phyloP scores from a whole-genome alignment of 2,329 filamentous ascomycete species.

The Penicillium sp. region DNA sequence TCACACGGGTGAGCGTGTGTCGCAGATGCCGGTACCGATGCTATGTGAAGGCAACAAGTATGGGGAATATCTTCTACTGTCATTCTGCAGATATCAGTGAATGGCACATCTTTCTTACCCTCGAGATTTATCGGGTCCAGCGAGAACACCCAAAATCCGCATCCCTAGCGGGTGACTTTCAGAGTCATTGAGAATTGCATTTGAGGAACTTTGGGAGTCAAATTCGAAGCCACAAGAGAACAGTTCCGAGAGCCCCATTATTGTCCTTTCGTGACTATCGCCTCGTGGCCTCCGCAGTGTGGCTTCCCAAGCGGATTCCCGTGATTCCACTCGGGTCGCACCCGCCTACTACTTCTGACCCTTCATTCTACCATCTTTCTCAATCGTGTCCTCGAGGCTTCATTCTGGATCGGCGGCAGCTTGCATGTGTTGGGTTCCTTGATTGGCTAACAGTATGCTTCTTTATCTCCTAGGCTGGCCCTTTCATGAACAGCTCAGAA shows the following conservation, averaged over 20 bases:
- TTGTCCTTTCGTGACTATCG: not conserved
- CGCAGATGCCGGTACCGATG: no score
- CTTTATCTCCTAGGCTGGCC: not conserved
- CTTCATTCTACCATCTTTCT: not conserved
- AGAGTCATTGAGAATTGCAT: not conserved
- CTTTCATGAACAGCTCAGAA: not conserved
- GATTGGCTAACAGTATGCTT: not conserved
- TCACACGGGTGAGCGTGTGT: no score
- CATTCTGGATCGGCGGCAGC: not conserved
- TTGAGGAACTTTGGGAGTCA: not conserved
- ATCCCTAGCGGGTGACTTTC: no score
- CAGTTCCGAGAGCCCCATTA: not conserved
- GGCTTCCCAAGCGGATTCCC: not conserved
- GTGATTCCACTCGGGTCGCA: not conserved
- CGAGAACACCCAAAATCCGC: not conserved
- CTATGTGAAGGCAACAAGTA: no score
- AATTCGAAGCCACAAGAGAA: not conserved
- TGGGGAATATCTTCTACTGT: no score
- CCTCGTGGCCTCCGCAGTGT: no score
- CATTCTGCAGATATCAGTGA: not conserved
- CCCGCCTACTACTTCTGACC: not conserved
- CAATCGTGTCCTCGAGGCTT: not conserved
- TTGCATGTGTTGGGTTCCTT: not conserved
- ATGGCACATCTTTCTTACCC: not conserved
- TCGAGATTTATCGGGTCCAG: no score